A percentile compares a stretch with the other conserved stretches of the same genome.
phyloP scores from a whole-genome alignment of 805 yeast species.

The Pichia insulana region DNA sequence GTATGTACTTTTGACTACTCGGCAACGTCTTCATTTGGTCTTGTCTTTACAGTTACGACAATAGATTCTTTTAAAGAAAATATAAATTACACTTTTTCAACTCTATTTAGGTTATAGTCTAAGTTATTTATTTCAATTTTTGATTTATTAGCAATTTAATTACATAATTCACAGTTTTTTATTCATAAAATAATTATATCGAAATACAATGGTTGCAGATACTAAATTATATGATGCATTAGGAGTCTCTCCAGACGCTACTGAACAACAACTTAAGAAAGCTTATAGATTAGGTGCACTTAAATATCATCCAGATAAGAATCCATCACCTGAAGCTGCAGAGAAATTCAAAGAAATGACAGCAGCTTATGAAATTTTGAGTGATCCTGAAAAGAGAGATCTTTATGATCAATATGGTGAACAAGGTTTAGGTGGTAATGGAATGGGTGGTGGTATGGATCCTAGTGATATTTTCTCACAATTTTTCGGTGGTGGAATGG shows the following conservation, averaged over 20 bases:
- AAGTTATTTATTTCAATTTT: too few relatives aligned
- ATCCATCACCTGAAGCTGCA: constrained; percentile 81
- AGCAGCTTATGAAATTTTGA: constrained; percentile 78
- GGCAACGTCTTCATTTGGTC: too few relatives aligned
- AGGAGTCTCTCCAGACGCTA: constrained; percentile 63
- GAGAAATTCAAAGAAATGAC: constrained; percentile 91
- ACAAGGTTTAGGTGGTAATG: constrained; percentile 81
- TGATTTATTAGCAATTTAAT: too few relatives aligned
- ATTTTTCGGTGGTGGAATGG: constrained; percentile 44
- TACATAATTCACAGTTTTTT: too few relatives aligned
- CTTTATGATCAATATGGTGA: constrained; percentile 85
- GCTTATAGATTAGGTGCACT: constrained; percentile 78
- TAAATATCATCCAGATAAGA: constrained; percentile 78
- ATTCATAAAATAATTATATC: too few relatives aligned
- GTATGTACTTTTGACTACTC: too few relatives aligned
- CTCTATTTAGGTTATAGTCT: too few relatives aligned
- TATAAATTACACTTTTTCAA: too few relatives aligned
- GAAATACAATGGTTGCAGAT: constrained; percentile 57
- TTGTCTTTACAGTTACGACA: too few relatives aligned
- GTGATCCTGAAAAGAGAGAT: constrained; percentile 83
- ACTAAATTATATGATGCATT: constrained; percentile 67
- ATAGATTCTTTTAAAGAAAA: too few relatives aligned
- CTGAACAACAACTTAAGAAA: constrained; percentile 66
- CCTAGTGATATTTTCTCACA: constrained; percentile 49
- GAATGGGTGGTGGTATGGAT: constrained; percentile 46